Base-by-base conservation (phyloP, 2,329 filamentous ascomycete genomes). In the Aspergillus vadensis region DNA sequence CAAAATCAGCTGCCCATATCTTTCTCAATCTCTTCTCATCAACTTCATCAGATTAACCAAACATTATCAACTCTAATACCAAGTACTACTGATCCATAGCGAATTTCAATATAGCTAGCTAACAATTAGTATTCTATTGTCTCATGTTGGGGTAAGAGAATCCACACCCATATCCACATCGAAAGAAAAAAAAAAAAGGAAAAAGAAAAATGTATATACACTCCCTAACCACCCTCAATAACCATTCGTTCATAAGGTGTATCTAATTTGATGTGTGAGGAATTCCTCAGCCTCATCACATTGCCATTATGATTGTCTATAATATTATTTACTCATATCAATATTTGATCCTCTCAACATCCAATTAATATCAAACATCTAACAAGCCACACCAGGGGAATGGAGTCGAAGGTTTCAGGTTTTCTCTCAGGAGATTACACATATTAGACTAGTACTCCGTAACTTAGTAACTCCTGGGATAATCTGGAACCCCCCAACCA, bases 261-360 rank as follows among this genome's bases (percentile, higher is more conserved):
- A 50, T 50, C 47, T 50, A n/a, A 50, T 50, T 36, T 50, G 47
- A 17, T 15, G 47, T 49, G 47, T 50, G 47, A 36, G 15, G 8
- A 30, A n/a, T 17, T 50, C 25, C 25, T 50, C 47, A 50, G 47
- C 47, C 47, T 50, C 47, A 50, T 50, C 25, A 50, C 47, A 50
- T 50, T 30, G 23, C 47, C 47, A 50, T 50, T 50, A 30, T 32
- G 47, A 19, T 14, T 36, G 12, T 36, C 32, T 36, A 36, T 36
- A 14, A 36, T 15, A 36, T 36, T 36, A 14, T 14, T 32, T 36
- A 36, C 32, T 36, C 6, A 36, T 36, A 36, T 36, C 32, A 36
- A 36, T 36, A 36, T 36, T 14, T 14, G 6, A 21, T 12, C 17
- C 9, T 44, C 17, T 14, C 12, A 44, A 12, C 9, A 21, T 23